Conservation (phyloP, 345 rosid species). For the Moricandia arvensis region DNA sequence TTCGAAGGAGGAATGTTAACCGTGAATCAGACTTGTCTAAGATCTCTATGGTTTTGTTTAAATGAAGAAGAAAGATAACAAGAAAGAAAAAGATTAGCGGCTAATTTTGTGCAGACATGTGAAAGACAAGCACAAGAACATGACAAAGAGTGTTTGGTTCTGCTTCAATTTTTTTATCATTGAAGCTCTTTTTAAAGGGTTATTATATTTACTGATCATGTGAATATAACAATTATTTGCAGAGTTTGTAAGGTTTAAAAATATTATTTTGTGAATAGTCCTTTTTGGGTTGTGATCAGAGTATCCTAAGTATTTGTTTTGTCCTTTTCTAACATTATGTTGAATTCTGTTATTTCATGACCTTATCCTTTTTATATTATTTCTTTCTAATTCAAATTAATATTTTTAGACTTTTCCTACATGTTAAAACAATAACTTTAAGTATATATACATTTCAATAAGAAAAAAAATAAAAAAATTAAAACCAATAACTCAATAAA, state of each 20-base stretch:
- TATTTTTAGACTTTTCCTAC: no score
- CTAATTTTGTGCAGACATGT: constrained; percentile 16
- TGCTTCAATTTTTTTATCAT: constrained; percentile 13
- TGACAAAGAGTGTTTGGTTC: constrained; percentile 16
- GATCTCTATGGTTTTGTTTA: constrained; percentile 33
- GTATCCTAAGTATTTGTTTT: constrained; percentile 31
- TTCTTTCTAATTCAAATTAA: no score
- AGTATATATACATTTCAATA: no score
- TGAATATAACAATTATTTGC: constrained; percentile 35
- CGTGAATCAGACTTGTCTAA: constrained; percentile 22
- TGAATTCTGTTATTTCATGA: constrained; percentile 3
- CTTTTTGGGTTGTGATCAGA: no score
- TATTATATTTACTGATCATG: constrained; percentile 29
- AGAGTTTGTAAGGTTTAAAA: no score
- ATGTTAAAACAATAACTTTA: no score
- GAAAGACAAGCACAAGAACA: constrained; percentile 8
- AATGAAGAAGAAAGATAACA: no score
- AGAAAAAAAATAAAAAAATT: no score
- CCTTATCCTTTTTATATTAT: neutral
- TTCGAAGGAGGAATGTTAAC: neutral
- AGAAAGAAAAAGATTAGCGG: neutral
- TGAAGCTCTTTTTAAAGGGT: constrained; percentile 4
- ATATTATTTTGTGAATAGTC: no score
- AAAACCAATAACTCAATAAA: no score
- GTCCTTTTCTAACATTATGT: constrained; percentile 20